These are phyloP conservation scores for Cytospora schulzeri DNA, from an alignment of 2,329 filamentous ascomycete genomes.

Conservation along the genomic window DNA sequence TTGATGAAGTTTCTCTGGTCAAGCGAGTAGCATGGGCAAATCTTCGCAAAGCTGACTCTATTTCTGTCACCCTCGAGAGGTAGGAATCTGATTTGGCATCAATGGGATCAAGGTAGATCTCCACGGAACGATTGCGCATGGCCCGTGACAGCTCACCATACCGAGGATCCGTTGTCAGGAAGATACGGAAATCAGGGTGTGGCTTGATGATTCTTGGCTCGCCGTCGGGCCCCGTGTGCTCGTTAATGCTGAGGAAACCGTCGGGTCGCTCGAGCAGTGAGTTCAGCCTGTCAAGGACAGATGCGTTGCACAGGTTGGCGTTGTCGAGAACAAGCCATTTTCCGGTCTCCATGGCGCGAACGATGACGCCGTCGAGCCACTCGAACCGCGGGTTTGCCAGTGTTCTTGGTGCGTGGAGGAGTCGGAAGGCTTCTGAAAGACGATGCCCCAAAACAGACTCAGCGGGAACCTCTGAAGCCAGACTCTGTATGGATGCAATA, in stretches of 20 bases:
- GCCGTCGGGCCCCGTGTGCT: slow-evolving; percentile 83
- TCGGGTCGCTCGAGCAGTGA: slow-evolving; percentile 84
- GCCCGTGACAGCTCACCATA: slow-evolving; percentile 93
- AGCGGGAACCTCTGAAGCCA: slow-evolving; percentile 46
- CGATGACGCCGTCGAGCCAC: slow-evolving; percentile 92
- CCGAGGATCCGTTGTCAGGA: slow-evolving; percentile 88
- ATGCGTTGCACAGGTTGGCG: slow-evolving; percentile 93
- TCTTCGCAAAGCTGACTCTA: slow-evolving; percentile 54
- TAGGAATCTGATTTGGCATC: slow-evolving; percentile 38
- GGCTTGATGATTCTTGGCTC: slow-evolving; percentile 78
- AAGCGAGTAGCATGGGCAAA: slow-evolving; percentile 35
- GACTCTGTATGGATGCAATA: slow-evolving; percentile 40
- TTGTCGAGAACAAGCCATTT: slow-evolving; percentile 96
- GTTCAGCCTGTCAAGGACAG: slow-evolving; percentile 91
- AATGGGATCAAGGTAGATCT: slow-evolving; percentile 71
- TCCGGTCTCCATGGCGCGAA: slow-evolving; percentile 82
- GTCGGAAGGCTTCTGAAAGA: slow-evolving; percentile 49
- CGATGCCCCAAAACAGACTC: slow-evolving; percentile 50
- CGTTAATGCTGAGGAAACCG: slow-evolving; percentile 86
- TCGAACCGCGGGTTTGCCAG: slow-evolving; percentile 83
- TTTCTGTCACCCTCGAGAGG: slow-evolving; percentile 44
- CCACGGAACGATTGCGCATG: slow-evolving; percentile 93
- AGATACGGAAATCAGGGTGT: slow-evolving; percentile 86
- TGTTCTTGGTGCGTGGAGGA: slow-evolving; percentile 55
- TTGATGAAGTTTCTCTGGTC: slow-evolving; percentile 32